Evolutionary conservation across 306 rosid genomes (phyloP), one percentile per base, ranked within the genome.

Genomic region (Trifolium subterraneum): DNA sequence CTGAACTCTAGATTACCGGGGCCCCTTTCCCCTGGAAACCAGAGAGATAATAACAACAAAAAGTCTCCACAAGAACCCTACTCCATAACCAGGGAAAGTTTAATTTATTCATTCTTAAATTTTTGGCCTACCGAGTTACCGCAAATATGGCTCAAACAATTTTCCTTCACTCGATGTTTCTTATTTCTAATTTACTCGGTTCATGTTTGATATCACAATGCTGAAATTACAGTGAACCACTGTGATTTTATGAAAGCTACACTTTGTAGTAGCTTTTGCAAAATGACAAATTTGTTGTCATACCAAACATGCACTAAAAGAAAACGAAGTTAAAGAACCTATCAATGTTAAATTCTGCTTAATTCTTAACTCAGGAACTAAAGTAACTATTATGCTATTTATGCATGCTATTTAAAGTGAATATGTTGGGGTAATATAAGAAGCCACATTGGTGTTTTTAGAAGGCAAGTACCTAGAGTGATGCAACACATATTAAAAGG

Each of bases 341-440:
- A 64, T 29, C 60, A 71, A 70, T 19, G 25, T 71, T 15, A 69
- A 55, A n/a, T 55, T 22, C 3, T 22, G 62, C 35, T 55, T 55
- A 4, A 22, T 41, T 16, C 62, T 59, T 77, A 62, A 48, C 38
- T 36, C 14, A 35, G 54, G 19, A 52, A 16, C 20, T 62, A 11
- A 61, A 25, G 52, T 29, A 54, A 12, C 67, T 16, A 71, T 70
- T 35, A 23, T 60, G 63, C 59, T 58, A 67, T 18, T 16, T 38
- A 70, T 29, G 67, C 66, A 27, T 71, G 67, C 44, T 61, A 71
- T 18, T 33, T 19, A 72, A 64, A 66, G 23, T 67, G 63, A 67
- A 36, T 19, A 48, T 15, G 23, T 27, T 45, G 4, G 61, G 51
- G 38, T 33, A 66, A 51, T 44, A 59, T 67, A 56, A 25, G 39